These are phyloP conservation scores for Osmanthus fragrans DNA, from an alignment of 257 asterid genomes.

Conservation along the genomic window DNA sequence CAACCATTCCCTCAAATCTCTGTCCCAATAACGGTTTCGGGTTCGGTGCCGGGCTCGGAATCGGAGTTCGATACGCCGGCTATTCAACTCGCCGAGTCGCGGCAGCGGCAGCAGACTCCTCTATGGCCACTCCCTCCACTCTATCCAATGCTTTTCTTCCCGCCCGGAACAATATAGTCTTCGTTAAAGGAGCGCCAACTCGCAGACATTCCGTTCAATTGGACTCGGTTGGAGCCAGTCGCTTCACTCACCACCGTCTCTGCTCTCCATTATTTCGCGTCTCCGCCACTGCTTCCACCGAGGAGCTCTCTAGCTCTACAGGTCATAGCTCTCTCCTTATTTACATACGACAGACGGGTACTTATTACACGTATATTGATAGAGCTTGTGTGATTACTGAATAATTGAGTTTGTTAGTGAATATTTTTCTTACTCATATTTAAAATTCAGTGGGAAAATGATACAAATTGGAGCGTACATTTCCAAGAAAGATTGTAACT, in stretches of 20 bases:
- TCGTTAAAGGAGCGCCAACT: slow-evolving; percentile 7
- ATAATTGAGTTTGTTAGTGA: neutral
- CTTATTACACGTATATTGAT: neutral
- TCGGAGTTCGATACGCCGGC: neutral
- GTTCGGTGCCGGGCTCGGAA: slow-evolving; percentile 20
- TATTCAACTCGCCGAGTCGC: slow-evolving; percentile 12
- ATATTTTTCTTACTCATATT: neutral
- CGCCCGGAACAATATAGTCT: slow-evolving; percentile 9
- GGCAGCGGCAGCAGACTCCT: neutral
- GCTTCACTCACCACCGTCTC: slow-evolving; percentile 8
- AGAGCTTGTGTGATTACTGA: neutral
- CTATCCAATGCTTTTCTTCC: neutral
- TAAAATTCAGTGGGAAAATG: neutral
- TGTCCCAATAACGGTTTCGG: slow-evolving; percentile 19
- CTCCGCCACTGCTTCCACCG: slow-evolving; percentile 25
- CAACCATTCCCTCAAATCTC: slow-evolving; percentile 17
- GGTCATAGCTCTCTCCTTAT: slow-evolving; percentile 16
- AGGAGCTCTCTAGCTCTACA: slow-evolving; percentile 32
- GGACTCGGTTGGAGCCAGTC: slow-evolving; percentile 7
- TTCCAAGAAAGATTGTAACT: neutral
- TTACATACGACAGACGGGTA: neutral
- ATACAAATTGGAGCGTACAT: neutral
- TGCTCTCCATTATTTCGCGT: slow-evolving; percentile 19
- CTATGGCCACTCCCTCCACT: slow-evolving; percentile 16
- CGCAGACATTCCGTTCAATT: slow-evolving; percentile 18